Percentiles rank a stretch among this genome's conserved stretches.
Conservation (phyloP, 805 yeast species). For the Tetrapisispora fleetii region DNA sequence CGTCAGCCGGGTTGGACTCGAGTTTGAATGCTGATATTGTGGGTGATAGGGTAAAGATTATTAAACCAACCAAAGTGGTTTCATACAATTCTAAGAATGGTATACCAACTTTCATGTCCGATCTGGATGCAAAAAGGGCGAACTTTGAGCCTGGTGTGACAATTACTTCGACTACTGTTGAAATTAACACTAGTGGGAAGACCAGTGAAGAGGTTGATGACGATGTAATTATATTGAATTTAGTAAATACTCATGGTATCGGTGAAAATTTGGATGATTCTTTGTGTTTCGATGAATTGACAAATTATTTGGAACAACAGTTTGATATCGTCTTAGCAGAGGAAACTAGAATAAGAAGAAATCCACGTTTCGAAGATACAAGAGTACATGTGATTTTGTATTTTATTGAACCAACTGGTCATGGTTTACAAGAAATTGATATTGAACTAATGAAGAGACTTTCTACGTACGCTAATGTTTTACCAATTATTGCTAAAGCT, state of each 20-base stretch:
- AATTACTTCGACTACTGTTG: constrained; percentile 38
- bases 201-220: constrained; percentile 4
- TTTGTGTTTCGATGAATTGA: constrained; percentile 56
- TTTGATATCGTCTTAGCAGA: constrained; percentile 73
- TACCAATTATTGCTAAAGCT: constrained; percentile 62
- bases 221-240: constrained; percentile 44
- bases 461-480: constrained; percentile 61
- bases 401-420: constrained; percentile 69
- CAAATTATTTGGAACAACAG: constrained; percentile 61
- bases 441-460: constrained; percentile 60
- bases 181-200: constrained; percentile 15
- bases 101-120: constrained; percentile 47
- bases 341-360: constrained; percentile 78
- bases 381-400: constrained; percentile 67
- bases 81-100: constrained; percentile 54
- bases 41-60: constrained; percentile 16
- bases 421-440: constrained; percentile 67
- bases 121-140: constrained; percentile 52
- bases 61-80: constrained; percentile 31
- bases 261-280: constrained; percentile 71
- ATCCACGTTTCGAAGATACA: constrained; percentile 71
- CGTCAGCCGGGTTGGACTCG: constrained; percentile 11
- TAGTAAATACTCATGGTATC: constrained; percentile 66
- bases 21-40: constrained; percentile 9
- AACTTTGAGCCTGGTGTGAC: constrained; percentile 67